Conservation (phyloP, 352 stramenopile genomes). For the Phytophthora capsici region DNA sequence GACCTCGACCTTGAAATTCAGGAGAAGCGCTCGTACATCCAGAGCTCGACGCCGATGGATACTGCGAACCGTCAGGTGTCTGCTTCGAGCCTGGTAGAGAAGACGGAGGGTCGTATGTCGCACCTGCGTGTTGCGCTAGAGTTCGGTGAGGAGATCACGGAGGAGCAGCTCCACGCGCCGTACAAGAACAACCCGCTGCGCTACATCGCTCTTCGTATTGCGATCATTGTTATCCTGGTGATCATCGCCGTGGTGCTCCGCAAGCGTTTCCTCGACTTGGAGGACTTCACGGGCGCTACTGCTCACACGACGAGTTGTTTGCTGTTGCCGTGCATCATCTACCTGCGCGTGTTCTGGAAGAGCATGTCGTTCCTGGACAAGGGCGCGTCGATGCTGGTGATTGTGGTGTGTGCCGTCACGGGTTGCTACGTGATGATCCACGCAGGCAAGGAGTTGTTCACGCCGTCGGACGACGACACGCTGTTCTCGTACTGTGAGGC, state of each 20-base stretch:
- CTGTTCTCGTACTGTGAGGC: slow-evolving; percentile 67
- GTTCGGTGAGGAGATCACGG: slow-evolving; percentile 39
- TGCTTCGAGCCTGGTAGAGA: slow-evolving; percentile 18
- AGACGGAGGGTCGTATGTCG: slow-evolving; percentile 12
- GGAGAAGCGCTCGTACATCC: not conserved
- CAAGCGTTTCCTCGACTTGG: slow-evolving; percentile 57
- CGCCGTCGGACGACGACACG: slow-evolving; percentile 37
- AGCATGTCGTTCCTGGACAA: slow-evolving; percentile 56
- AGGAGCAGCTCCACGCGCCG: slow-evolving; percentile 27
- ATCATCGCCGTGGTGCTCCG: slow-evolving; percentile 44
- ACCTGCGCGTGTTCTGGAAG: slow-evolving; percentile 53
- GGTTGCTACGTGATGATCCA: slow-evolving; percentile 63
- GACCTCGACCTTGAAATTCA: not conserved
- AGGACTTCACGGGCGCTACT: slow-evolving; percentile 46
- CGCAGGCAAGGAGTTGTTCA: slow-evolving; percentile 58
- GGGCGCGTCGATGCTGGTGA: slow-evolving; percentile 40
- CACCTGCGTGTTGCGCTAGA: slow-evolving; percentile 18
- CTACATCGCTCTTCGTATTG: slow-evolving; percentile 27
- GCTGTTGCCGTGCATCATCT: slow-evolving; percentile 55
- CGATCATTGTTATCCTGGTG: slow-evolving; percentile 49
- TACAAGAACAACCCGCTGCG: slow-evolving; percentile 23
- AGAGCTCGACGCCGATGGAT: not conserved
- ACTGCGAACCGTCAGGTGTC: not conserved
- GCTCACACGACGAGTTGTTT: slow-evolving; percentile 44
- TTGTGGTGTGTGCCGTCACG: slow-evolving; percentile 52